Conservation (phyloP, 306 rosid species). For the Alnus rubra region DNA sequence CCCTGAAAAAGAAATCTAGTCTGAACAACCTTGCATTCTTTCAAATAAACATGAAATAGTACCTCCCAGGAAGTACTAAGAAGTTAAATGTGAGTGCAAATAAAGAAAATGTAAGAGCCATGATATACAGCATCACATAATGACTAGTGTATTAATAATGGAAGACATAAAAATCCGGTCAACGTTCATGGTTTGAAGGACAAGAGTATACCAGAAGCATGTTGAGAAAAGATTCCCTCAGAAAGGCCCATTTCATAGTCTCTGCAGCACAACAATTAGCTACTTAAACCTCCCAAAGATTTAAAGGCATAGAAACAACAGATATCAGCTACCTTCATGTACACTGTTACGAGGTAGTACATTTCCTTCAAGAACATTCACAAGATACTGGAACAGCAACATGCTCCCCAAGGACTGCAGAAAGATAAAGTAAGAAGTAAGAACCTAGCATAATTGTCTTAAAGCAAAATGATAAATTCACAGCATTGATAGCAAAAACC, state of each 20-base stretch:
- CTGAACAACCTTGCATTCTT: slow-evolving; percentile 17
- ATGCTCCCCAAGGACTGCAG: slow-evolving; percentile 61
- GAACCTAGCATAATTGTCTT: slow-evolving; percentile 4
- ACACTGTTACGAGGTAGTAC: slow-evolving; percentile 61
- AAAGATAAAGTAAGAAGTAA: slow-evolving; percentile 23
- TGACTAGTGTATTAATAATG: slow-evolving; percentile 1
- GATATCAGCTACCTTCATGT: slow-evolving; percentile 46
- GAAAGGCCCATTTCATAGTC: slow-evolving; percentile 58
- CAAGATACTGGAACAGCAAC: slow-evolving; percentile 79
- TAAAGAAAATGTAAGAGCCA: neutral
- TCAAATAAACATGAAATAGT: slow-evolving; percentile 11
- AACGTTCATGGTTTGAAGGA: slow-evolving; percentile 21
- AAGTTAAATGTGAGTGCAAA: neutral
- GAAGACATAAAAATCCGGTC: slow-evolving; percentile 25
- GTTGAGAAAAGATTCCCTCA: slow-evolving; percentile 82
- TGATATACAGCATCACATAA: neutral
- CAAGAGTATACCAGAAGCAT: slow-evolving; percentile 59
- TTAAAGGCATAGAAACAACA: slow-evolving; percentile 15
- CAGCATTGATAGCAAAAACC: slow-evolving; percentile 1
- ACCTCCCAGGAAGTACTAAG: slow-evolving; percentile 13
- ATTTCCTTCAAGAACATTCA: slow-evolving; percentile 69
- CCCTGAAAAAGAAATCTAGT: slow-evolving; percentile 55
- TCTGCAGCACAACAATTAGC: slow-evolving; percentile 52
- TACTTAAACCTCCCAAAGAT: slow-evolving; percentile 29
- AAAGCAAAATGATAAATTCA: neutral